Evolutionary conservation across 129 eudicot genomes (phyloP), one percentile per base, ranked within the genome.

Genomic region (Smallanthus sonchifolius): DNA sequence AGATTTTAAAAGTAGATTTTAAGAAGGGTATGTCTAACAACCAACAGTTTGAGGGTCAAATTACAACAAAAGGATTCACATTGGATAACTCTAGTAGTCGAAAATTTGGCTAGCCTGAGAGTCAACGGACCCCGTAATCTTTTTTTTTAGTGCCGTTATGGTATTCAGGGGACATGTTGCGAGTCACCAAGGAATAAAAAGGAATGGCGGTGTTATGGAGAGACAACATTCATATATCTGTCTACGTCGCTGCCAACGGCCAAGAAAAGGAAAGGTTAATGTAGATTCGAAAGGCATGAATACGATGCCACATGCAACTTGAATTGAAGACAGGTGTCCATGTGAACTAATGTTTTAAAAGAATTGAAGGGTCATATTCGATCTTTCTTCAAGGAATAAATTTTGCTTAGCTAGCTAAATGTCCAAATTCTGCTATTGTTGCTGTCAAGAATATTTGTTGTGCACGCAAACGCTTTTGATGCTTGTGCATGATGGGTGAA

Each of bases 361-460:
- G 17, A 24, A 24, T 24, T 24, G 30, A 60, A 49, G 76, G 65
- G 56, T 61, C 77, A 70, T 78, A 70, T 78, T 69, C 80, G 2
- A 24, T 42, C 32, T 69, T 67, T 78, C 14, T 24, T 51, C 40
- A 71, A 15, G 47, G 73, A 78, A 78, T 78, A 70, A 70, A n/a
- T 13, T 15, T 39, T 40, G 67, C 1, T 59, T 60, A 49, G 47
- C 35, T n/a, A n/a, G n/a, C 30, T 24, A 74, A 17, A 75, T 36
- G 72, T 64, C 20, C 56, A 20, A 51, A 65, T 42, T 39, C n/a
- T 49, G 80, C 60, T 19, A 48, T 4, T 49, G 65, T 65, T 65
- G n/a, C 43, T 19, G 17, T 75, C 80, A 75, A 75, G 80, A 75
- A 75, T 75, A 65, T 65, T 51, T 52, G 43, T 37, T 75, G 73